Evolutionary conservation across 2,329 filamentous ascomycete genomes (phyloP), one percentile per base, ranked within the genome.

Genomic region (Phyllosticta paracitricarpa): DNA sequence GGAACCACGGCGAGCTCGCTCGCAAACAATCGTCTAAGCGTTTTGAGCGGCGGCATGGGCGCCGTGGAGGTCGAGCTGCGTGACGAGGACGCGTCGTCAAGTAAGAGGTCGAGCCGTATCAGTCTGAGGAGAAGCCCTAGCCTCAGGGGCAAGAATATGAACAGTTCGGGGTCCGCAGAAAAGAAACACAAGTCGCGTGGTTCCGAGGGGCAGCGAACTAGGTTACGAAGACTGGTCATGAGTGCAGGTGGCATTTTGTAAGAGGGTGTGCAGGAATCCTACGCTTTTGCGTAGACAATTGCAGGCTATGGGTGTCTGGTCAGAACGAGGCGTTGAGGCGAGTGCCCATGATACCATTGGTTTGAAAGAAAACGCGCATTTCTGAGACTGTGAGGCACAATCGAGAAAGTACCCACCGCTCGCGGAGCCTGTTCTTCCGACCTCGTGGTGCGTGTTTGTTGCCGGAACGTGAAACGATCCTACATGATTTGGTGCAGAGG

Each of bases 191-290:
- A 48, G 51, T 54, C 56, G 59, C 22, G 58, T 26, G 61, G 58
- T 14, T 24, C 62, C 51, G 40, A 55, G 10, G 53, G 62, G 51
- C 60, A 63, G 56, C 58, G 57, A 51, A 57, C 63, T 40, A 66
- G 64, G 63, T 61, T 69, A 59, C 60, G 65, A 26, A 61, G 65
- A 48, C 58, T 66, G 24, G 64, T 69, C 54, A 66, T 67, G 58
- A 69, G 66, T 53, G 68, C 58, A 7, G 58, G 58, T 8, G 58
- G 58, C 4, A 61, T 61, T 26, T 26, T 61, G 12, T 61, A 51
- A 56, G 40, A 6, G 40, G 14, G 17, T 19, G 40, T n/a, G 40
- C 40, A n/a, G 14, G 12, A 48, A 4, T 48, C 6, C 7, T 48
- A n/a, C 40, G 12, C n/a, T 17, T 7, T 17, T 4, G 7, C 2